phyloP scores from a whole-genome alignment of 73 alveolate species.

The Tetrahymena thermophila region DNA sequence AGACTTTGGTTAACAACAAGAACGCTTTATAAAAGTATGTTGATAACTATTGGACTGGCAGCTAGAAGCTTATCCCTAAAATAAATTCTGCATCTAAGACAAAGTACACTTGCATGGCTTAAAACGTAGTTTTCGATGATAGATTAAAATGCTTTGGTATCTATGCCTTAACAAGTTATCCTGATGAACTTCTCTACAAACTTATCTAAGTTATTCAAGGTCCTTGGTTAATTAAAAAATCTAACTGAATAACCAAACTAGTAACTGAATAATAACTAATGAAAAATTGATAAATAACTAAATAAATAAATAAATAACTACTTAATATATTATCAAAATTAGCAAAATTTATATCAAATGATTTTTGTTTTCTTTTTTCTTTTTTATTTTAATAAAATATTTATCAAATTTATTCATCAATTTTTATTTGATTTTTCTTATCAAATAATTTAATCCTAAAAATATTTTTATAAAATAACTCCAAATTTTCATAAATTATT shows the following conservation, averaged over 20 bases:
- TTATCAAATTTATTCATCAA: no score
- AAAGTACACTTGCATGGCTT: not conserved
- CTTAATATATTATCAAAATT: no score
- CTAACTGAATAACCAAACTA: not conserved
- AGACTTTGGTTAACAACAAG: constrained; percentile 11
- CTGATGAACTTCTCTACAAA: not conserved
- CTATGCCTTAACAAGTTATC: not conserved
- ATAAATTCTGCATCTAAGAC: not conserved
- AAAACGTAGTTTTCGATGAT: not conserved
- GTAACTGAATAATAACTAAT: no score
- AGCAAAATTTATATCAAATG: no score
- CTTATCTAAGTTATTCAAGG: not conserved
- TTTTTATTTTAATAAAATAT: no score
- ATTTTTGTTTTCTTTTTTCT: no score
- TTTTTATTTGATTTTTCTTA: no score
- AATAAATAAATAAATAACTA: no score
- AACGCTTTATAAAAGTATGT: constrained; percentile 10
- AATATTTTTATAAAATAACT: no score
- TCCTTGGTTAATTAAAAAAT: not conserved
- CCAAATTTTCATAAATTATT: no score
- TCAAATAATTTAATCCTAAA: no score
- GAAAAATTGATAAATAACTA: no score
- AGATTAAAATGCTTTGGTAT: not conserved
- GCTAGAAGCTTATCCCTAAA: not conserved
- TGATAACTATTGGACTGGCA: constrained; percentile 20